Conservation (phyloP, 2,329 filamentous ascomycete species). For the Fusarium citri region DNA sequence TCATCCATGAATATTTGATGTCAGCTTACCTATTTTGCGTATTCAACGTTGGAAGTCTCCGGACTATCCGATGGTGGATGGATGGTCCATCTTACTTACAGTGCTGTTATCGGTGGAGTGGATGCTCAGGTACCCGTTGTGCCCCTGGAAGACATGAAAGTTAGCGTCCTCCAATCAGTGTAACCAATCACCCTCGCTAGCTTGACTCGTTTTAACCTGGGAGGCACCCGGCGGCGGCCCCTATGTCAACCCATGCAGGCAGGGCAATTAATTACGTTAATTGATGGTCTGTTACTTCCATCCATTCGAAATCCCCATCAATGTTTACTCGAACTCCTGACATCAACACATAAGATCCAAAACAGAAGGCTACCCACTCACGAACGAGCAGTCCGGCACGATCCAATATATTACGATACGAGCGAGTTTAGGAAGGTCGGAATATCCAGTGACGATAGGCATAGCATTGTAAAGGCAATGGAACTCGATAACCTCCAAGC, state of each 20-base stretch:
- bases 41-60: conserved; percentile 12
- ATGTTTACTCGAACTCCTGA: not conserved
- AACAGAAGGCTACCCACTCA: not conserved
- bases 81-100: conserved; percentile 9
- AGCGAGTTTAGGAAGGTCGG: not conserved
- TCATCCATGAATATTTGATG: not conserved
- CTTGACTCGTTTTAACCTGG: conserved; percentile 3
- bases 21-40: conserved; percentile 13
- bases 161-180: conserved; percentile 1
- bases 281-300: conserved; percentile 14
- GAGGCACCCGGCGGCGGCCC: conserved; percentile 30
- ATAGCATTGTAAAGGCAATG: conserved; percentile 56
- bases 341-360: conserved; percentile 3
- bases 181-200: conserved; percentile 20
- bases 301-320: not conserved
- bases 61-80: conserved; percentile 28
- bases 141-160: conserved; percentile 18
- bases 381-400: not conserved
- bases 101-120: not conserved
- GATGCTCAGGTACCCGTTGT: conserved; percentile 25
- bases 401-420: not conserved
- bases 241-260: conserved; percentile 20
- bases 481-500: conserved; percentile 71
- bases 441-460: not conserved
- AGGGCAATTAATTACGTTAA: conserved; percentile 7